phyloP scores from a whole-genome alignment of 768 basidiomycete genomes.

The Lentinula detonsa region DNA sequence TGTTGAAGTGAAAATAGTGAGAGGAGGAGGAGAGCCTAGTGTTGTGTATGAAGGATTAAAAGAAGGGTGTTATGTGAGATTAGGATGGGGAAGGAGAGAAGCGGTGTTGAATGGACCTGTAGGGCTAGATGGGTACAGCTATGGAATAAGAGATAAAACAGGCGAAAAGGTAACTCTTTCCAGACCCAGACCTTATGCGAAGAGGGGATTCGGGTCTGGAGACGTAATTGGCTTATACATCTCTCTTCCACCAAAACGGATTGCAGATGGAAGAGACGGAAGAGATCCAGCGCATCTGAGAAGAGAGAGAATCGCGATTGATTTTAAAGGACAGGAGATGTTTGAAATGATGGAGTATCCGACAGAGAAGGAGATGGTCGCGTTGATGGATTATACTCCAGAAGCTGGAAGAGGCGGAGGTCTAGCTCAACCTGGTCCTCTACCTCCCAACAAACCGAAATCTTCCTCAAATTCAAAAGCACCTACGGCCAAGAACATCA shows the following conservation, averaged over 20 bases:
- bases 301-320: conserved; percentile 89
- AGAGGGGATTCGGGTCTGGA: conserved; percentile 64
- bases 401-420: conserved; percentile 30
- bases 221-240: conserved; percentile 95
- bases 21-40: conserved; percentile 58
- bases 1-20: conserved; percentile 80
- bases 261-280: conserved; percentile 54
- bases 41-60: conserved; percentile 32
- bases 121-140: conserved; percentile 91
- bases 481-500: conserved; percentile 19
- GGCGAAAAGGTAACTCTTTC: conserved; percentile 90
- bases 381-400: conserved; percentile 73
- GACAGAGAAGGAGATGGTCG: conserved; percentile 86
- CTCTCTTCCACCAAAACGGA: conserved; percentile 65
- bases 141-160: conserved; percentile 85
- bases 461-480: conserved; percentile 21
- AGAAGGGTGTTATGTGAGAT: conserved; percentile 77
- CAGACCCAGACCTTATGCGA: conserved; percentile 67
- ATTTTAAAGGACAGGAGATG: conserved; percentile 94
- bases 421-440: too few relatives aligned
- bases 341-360: conserved; percentile 92
- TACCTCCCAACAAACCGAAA: too few relatives aligned
- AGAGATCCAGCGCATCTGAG: conserved; percentile 79
- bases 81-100: conserved; percentile 92
- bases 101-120: conserved; percentile 91